phyloP scores from a whole-genome alignment of 306 rosid genomes.

The Hippophae gyantsensis region DNA sequence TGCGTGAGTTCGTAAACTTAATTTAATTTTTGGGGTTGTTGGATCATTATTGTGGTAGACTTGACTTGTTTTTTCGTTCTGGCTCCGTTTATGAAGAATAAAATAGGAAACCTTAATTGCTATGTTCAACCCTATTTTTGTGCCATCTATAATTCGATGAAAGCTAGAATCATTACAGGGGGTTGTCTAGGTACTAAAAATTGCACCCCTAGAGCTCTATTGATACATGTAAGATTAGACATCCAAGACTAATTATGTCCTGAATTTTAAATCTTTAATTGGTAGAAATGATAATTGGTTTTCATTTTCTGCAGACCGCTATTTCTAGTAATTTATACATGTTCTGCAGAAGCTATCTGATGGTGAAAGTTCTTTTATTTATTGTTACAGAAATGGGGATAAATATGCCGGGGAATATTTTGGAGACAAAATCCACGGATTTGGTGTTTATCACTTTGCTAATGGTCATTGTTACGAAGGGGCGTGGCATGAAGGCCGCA shows the following conservation, averaged over 20 bases:
- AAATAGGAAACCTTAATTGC: slow-evolving; percentile 10
- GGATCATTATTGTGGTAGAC: background rate
- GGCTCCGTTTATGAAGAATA: slow-evolving; percentile 8
- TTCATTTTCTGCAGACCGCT: background rate
- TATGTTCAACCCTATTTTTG: background rate
- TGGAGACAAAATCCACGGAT: slow-evolving; percentile 96
- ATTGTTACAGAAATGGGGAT: slow-evolving; percentile 75
- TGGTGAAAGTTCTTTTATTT: slow-evolving; percentile 4
- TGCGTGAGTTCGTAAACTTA: background rate
- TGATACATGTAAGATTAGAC: background rate
- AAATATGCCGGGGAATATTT: slow-evolving; percentile 97
- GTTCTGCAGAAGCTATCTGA: slow-evolving; percentile 2
- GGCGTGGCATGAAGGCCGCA: slow-evolving; percentile 93
- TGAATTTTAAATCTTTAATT: background rate
- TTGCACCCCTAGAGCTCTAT: background rate
- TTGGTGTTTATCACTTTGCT: slow-evolving; percentile 89
- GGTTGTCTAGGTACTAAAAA: background rate
- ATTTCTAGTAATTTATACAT: background rate
- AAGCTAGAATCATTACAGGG: background rate
- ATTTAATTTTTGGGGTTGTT: background rate
- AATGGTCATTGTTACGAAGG: slow-evolving; percentile 95
- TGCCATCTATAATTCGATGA: background rate
- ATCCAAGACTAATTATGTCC: background rate
- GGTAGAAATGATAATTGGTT: background rate
- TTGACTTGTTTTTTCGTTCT: slow-evolving; percentile 1